These are phyloP conservation scores for Alternaria infectoria DNA, from an alignment of 2,329 filamentous ascomycete genomes.

Conservation along the genomic window DNA sequence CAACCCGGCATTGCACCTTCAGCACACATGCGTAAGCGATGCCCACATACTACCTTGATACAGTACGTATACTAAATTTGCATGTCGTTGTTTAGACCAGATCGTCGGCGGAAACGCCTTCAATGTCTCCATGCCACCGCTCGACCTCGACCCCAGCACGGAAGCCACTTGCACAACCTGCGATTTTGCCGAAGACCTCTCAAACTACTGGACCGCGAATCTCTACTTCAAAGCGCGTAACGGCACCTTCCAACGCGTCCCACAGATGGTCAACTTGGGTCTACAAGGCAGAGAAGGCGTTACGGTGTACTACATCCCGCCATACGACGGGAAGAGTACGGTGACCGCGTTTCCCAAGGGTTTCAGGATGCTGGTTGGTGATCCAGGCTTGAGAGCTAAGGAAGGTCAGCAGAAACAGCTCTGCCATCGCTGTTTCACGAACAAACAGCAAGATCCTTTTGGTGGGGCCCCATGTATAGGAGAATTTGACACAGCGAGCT, in stretches of 20 bases:
- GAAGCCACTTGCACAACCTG: conserved; percentile 32
- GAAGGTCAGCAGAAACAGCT: conserved; percentile 41
- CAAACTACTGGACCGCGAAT: conserved; percentile 39
- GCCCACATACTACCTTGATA: not conserved
- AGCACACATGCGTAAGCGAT: conserved; percentile 19
- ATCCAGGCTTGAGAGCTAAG: conserved; percentile 23
- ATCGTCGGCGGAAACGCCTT: conserved; percentile 41
- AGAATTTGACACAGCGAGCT: conserved; percentile 26
- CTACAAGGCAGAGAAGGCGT: conserved; percentile 32
- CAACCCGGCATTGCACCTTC: conserved; percentile 26
- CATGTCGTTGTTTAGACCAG: conserved; percentile 12
- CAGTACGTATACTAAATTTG: not conserved
- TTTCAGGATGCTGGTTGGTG: conserved; percentile 38
- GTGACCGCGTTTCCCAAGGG: conserved; percentile 42
- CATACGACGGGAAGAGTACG: conserved; percentile 42
- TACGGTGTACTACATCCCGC: conserved; percentile 40
- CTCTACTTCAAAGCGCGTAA: conserved; percentile 36
- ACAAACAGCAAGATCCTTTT: conserved; percentile 50
- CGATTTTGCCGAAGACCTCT: conserved; percentile 27
- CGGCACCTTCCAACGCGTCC: conserved; percentile 37
- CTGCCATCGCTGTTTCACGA: conserved; percentile 54
- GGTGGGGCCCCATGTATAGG: conserved; percentile 50
- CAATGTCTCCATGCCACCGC: conserved; percentile 28
- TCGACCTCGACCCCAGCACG: conserved; percentile 24
- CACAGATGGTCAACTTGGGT: conserved; percentile 37